Evolutionary conservation across 352 stramenopile species (phyloP).

Genomic region (Pythium guiyangense): DNA sequence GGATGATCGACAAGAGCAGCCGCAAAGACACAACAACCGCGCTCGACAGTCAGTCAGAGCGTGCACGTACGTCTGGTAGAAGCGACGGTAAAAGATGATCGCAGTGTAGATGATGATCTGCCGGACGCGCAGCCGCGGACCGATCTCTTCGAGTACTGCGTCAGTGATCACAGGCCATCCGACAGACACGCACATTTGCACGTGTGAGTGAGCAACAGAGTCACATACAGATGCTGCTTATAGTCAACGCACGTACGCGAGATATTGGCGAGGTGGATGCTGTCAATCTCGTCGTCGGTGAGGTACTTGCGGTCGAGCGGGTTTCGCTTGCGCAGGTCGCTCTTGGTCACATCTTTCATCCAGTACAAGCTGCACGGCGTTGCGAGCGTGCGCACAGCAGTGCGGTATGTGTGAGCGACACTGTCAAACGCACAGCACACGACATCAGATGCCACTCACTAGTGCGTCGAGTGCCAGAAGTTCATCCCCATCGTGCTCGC

Average conservation of each 20-base stretch:
- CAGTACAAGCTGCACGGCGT: constrained; percentile 59
- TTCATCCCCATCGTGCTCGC: constrained; percentile 71
- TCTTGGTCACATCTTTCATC: constrained; percentile 84
- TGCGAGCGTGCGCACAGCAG: neutral
- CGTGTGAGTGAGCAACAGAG: neutral
- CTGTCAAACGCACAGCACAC: too few relatives aligned
- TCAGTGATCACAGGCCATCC: neutral
- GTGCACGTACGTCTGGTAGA: constrained; percentile 74
- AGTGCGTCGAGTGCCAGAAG: constrained; percentile 90
- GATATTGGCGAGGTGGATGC: constrained; percentile 87
- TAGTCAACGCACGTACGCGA: constrained; percentile 33
- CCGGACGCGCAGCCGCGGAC: constrained; percentile 67
- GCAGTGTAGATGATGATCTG: constrained; percentile 91
- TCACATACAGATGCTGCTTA: neutral
- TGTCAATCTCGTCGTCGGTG: constrained; percentile 82
- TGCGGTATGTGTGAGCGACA: too few relatives aligned
- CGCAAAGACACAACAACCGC: neutral
- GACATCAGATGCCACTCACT: too few relatives aligned
- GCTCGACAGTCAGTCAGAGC: neutral
- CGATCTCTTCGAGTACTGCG: constrained; percentile 82
- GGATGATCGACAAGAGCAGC: neutral
- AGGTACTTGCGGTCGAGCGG: constrained; percentile 69
- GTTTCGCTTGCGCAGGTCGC: constrained; percentile 76
- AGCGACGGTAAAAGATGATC: constrained; percentile 88
- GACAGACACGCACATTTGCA: neutral